Conservation (phyloP, 495 filamentous ascomycete genomes). For the Penicillium alfredii region DNA sequence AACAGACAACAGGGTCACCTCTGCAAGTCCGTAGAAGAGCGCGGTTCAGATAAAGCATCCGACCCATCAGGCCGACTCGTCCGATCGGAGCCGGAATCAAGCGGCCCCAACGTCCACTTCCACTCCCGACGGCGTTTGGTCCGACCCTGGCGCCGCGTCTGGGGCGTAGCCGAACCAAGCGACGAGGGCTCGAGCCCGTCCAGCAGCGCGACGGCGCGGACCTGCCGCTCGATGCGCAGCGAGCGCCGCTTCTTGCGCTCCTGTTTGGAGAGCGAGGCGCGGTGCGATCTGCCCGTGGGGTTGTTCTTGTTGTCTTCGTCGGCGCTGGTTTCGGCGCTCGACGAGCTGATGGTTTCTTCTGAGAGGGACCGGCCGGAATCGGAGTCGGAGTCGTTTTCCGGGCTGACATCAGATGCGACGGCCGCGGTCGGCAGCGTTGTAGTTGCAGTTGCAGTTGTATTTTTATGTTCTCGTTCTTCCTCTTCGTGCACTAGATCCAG, state of each 20-base stretch:
- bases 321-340: constrained; percentile 34
- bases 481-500: constrained; percentile 15
- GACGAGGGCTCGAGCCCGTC: constrained; percentile 29
- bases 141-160: constrained; percentile 44
- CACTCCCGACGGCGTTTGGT: constrained; percentile 50
- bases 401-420: background rate
- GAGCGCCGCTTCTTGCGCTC: constrained; percentile 38
- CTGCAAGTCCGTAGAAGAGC: too few relatives aligned
- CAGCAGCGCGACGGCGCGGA: constrained; percentile 38
- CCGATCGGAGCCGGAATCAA: constrained; percentile 9
- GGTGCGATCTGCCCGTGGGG: too few relatives aligned
- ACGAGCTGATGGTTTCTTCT: constrained; percentile 37
- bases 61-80: too few relatives aligned
- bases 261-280: constrained; percentile 11
- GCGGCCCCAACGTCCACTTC: constrained; percentile 51
- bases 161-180: constrained; percentile 36
- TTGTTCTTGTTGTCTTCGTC: constrained; percentile 11
- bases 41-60: too few relatives aligned
- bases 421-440: background rate
- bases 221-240: constrained; percentile 32
- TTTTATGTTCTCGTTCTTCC: background rate
- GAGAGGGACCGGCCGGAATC: constrained; percentile 29
- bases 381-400: constrained; percentile 35
- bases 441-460: background rate
- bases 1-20: too few relatives aligned